Percentiles rank a stretch among this genome's conserved stretches.
phyloP scores from a whole-genome alignment of 1,284 basidiomycete genomes.

The Cutaneotrichosporon arboriforme region DNA sequence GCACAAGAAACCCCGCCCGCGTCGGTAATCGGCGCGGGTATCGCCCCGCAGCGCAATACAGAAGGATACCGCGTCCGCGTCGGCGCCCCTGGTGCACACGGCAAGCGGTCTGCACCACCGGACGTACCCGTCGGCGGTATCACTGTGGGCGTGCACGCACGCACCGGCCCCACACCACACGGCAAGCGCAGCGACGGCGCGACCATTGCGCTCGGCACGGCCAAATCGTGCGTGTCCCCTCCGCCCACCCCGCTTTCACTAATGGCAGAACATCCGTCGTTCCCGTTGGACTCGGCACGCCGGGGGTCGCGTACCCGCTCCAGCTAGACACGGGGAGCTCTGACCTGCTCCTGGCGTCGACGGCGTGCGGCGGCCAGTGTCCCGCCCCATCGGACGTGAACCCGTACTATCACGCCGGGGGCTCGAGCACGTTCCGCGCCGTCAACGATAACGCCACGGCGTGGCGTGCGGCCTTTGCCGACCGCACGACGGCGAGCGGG shows the following conservation, averaged over 20 bases:
- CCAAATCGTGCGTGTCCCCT: conserved; percentile 3
- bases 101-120: neutral
- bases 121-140: conserved; percentile 5
- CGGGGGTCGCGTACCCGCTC: conserved; percentile 35
- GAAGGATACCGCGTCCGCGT: neutral
- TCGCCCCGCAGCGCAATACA: no score
- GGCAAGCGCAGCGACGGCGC: conserved; percentile 7
- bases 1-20: no score
- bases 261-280: conserved; percentile 34
- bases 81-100: neutral
- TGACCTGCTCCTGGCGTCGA: conserved; percentile 40
- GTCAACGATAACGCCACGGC: conserved; percentile 28
- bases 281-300: conserved; percentile 35
- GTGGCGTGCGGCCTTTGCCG: conserved; percentile 32
- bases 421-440: conserved; percentile 21
- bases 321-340: conserved; percentile 44
- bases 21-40: no score
- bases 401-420: conserved; percentile 33
- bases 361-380: conserved; percentile 32
- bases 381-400: conserved; percentile 21
- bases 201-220: conserved; percentile 8
- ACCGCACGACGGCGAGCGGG: conserved; percentile 30
- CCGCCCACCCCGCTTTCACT: neutral
- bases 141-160: conserved; percentile 1
- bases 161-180: neutral